Evolutionary conservation across 164 flowering plant genomes (phyloP).

Genomic region (Magnolia sinica): DNA sequence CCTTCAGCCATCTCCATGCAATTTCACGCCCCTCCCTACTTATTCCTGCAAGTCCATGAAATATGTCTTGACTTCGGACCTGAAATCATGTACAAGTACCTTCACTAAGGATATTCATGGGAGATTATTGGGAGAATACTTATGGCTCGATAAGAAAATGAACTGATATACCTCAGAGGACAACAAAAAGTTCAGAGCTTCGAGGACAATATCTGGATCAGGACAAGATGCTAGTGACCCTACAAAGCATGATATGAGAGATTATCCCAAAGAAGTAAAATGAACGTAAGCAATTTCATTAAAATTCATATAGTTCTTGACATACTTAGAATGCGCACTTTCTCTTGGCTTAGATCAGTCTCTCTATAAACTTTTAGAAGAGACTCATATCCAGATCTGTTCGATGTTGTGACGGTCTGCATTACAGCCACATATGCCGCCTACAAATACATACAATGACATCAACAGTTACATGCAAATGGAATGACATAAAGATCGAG

Average conservation of each 20-base stretch:
- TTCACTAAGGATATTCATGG: neutral
- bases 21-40: slow-evolving; percentile 72
- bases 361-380: slow-evolving; percentile 78
- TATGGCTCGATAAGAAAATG: neutral
- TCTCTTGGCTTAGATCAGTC: slow-evolving; percentile 87
- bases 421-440: slow-evolving; percentile 83
- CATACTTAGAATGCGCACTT: slow-evolving; percentile 70
- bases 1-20: slow-evolving; percentile 96
- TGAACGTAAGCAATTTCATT: neutral
- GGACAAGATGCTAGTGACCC: slow-evolving; percentile 64
- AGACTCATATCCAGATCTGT: slow-evolving; percentile 71
- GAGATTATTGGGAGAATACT: neutral
- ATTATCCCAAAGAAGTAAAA: neutral
- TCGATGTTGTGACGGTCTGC: slow-evolving; percentile 57
- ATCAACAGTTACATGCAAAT: slow-evolving; percentile 1
- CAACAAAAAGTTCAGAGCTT: slow-evolving; percentile 76
- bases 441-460: slow-evolving; percentile 23
- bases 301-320: slow-evolving; percentile 12
- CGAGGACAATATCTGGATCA: slow-evolving; percentile 69
- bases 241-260: neutral
- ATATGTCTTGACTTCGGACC: slow-evolving; percentile 65
- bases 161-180: slow-evolving; percentile 63
- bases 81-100: neutral
- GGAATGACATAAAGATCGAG: neutral
- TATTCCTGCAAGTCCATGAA: slow-evolving; percentile 65